phyloP scores from a whole-genome alignment of 768 basidiomycete genomes.

The Tricholoma sp. region DNA sequence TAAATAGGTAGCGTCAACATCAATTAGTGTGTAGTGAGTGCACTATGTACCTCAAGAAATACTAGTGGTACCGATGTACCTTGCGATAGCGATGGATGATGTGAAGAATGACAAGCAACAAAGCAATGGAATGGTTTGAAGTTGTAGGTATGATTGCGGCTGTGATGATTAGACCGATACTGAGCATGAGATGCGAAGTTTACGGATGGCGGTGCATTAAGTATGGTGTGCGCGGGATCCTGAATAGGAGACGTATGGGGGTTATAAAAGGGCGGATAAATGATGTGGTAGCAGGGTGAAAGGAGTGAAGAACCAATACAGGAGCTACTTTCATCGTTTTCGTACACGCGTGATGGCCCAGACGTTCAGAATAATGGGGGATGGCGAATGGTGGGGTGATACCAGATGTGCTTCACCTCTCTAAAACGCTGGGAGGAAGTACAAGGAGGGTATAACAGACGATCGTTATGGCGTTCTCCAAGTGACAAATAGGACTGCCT shows the following conservation, averaged over 20 bases:
- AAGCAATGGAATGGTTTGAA: background rate
- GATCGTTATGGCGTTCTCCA: background rate
- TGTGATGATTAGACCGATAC: background rate
- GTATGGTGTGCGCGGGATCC: background rate
- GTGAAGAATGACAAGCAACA: background rate
- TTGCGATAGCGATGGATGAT: slow-evolving; percentile 1
- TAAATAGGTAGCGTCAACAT: background rate
- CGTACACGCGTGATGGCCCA: background rate
- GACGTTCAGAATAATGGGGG: background rate
- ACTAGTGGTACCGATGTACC: background rate
- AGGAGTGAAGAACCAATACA: background rate
- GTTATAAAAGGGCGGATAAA: no score
- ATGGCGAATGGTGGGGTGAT: background rate
- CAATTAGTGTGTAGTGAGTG: background rate
- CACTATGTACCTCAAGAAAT: background rate
- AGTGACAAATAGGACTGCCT: background rate
- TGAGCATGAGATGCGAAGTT: background rate
- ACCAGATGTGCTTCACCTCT: background rate
- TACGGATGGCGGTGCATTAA: background rate
- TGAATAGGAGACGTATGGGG: background rate
- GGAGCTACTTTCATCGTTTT: background rate
- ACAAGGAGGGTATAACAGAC: background rate
- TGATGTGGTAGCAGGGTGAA: background rate
- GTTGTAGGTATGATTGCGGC: background rate
- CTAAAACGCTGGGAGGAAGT: background rate